phyloP scores from a whole-genome alignment of 2,329 filamentous ascomycete species.

The Neonectria magnoliae region DNA sequence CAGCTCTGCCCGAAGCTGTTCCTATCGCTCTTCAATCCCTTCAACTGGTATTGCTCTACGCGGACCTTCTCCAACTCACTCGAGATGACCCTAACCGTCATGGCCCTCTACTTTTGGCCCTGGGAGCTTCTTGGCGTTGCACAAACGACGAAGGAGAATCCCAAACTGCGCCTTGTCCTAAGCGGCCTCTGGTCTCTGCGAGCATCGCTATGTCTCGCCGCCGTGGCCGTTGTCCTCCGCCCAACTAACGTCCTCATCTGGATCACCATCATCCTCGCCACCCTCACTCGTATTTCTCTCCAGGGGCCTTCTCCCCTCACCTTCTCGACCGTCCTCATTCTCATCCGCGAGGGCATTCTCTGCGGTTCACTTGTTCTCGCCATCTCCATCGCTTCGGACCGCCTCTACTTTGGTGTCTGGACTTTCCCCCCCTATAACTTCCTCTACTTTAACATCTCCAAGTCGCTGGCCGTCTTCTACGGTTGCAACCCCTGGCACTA shows the following conservation, averaged over 20 bases:
- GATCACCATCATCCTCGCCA: slow-evolving; percentile 67
- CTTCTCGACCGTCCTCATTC: slow-evolving; percentile 56
- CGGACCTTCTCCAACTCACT: slow-evolving; percentile 94
- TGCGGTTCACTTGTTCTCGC: slow-evolving; percentile 71
- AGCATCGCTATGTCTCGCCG: slow-evolving; percentile 77
- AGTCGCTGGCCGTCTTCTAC: slow-evolving; percentile 92
- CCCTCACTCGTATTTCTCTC: slow-evolving; percentile 55
- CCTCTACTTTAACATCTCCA: slow-evolving; percentile 88
- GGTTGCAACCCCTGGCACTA: slow-evolving; percentile 92
- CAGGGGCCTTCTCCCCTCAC: slow-evolving; percentile 54
- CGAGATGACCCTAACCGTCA: slow-evolving; percentile 86
- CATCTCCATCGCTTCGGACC: slow-evolving; percentile 75
- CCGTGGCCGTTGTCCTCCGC: slow-evolving; percentile 83
- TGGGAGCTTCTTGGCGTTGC: slow-evolving; percentile 73
- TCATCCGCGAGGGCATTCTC: slow-evolving; percentile 71
- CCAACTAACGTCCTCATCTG: slow-evolving; percentile 93
- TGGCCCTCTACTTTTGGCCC: slow-evolving; percentile 85
- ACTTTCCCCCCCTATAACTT: slow-evolving; percentile 89
- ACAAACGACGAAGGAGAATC: slow-evolving; percentile 52
- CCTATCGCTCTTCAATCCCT: slow-evolving; percentile 62
- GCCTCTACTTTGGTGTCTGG: slow-evolving; percentile 84
- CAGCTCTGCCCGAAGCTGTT: slow-evolving; percentile 42
- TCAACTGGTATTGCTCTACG: slow-evolving; percentile 97
- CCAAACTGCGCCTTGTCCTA: slow-evolving; percentile 43
- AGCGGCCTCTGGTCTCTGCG: slow-evolving; percentile 51